Evolutionary conservation across 768 basidiomycete genomes (phyloP), one percentile per base, ranked within the genome.

Genomic region (Suillus discolor): DNA sequence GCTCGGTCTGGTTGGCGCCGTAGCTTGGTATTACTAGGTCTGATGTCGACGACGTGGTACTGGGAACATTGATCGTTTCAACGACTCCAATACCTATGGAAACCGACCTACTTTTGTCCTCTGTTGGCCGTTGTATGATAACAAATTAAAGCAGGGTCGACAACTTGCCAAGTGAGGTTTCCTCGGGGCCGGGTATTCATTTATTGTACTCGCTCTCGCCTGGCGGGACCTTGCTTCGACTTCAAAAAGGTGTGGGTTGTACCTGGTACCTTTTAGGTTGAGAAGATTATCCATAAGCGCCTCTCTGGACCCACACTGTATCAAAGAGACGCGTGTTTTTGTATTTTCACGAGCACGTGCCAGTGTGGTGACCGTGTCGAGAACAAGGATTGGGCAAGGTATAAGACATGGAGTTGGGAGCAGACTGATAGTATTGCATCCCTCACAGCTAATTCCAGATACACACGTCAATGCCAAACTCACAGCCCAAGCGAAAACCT

Each of bases 261-360:
- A 5, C 25, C 23, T 54, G 15, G 8, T 18, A 20, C 39, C 18
- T 42, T 60, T 42, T 59, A 31, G 31, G 57, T 41, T 59, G 39
- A 28, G 16, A 41, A 41, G 25, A 20, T 25, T 25, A 5, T 25
- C 18, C 25, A 13, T 15, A 18, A 60, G 59, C 41, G 28, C 59
- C 18, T 60, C 57, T 60, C 18, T 60, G 59, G 59, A 60, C 59
- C 59, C 28, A 60, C 59, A 60, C 41, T 60, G 59, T 60, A 60
- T 42, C 59, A 42, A 42, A 31, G 39, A 42, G 25, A 28, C 28
- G 23, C 2, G 15, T 41, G 39, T 18, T 31, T 51, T 60, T 60
- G 41, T 60, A 42, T 42, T 31, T 28, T 60, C 18, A 7, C 25
- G 57, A 60, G 16, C 18, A 60, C 25, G 25, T 28, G 57, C 39